phyloP scores from a whole-genome alignment of 75 land plant genomes.

The Pinus taeda region DNA sequence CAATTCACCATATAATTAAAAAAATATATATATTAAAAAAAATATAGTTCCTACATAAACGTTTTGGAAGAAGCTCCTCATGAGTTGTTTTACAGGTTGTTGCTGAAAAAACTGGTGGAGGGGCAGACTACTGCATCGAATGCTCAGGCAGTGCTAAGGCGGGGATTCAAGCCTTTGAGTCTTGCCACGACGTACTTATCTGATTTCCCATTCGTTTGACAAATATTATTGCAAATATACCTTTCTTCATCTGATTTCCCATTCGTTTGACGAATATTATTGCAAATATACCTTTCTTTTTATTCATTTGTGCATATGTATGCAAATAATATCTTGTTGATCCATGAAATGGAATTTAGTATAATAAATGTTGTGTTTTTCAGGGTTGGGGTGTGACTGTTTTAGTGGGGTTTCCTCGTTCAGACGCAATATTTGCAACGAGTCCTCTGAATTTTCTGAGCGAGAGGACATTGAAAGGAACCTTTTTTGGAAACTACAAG shows the following conservation, averaged over 20 bases:
- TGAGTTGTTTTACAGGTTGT: no score
- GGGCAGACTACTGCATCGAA: no score
- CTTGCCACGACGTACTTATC: slow-evolving; percentile 42
- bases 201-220: neutral
- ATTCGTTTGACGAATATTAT: neutral
- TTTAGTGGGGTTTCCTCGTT: slow-evolving; percentile 18
- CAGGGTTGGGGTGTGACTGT: slow-evolving; percentile 34
- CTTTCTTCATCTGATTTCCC: neutral
- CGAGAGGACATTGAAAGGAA: slow-evolving; percentile 38
- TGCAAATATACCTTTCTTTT: neutral
- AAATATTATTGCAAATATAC: neutral
- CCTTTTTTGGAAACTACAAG: slow-evolving; percentile 46
- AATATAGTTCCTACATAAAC: no score
- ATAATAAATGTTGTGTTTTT: neutral
- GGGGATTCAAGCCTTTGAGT: slow-evolving; percentile 28
- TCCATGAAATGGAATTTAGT: neutral
- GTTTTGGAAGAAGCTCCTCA: no score
- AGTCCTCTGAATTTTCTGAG: slow-evolving; percentile 23
- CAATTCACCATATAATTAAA: no score
- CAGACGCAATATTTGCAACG: slow-evolving; percentile 13
- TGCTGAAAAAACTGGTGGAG: no score
- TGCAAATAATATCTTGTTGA: neutral
- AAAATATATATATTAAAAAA: no score
- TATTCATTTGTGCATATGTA: neutral
- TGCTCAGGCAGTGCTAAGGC: no score